phyloP scores from a whole-genome alignment of 2,329 filamentous ascomycete genomes.

The Teratosphaeria viscida region DNA sequence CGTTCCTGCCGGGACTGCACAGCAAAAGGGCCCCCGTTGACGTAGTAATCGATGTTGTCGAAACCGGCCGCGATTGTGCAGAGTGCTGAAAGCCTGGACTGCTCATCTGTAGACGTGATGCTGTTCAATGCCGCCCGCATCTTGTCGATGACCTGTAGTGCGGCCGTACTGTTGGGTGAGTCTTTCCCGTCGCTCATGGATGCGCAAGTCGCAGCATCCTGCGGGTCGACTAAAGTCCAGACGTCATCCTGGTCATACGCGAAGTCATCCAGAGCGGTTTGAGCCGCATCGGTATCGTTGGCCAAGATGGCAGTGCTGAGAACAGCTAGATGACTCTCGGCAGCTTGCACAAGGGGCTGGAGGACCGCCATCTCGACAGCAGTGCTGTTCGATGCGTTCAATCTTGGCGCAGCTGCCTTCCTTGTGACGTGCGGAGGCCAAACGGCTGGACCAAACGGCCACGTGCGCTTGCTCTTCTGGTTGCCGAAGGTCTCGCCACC shows the following conservation, averaged over 20 bases:
- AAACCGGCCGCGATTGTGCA: neutral
- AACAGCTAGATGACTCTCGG: neutral
- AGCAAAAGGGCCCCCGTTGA: neutral
- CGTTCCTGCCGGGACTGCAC: neutral
- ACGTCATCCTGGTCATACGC: neutral
- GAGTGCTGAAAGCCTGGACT: neutral
- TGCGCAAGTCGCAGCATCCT: neutral
- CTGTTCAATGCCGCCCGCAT: neutral
- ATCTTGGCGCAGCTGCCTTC: neutral
- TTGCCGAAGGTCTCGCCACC: neutral
- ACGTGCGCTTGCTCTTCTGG: neutral
- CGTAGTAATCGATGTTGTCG: neutral
- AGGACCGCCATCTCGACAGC: neutral
- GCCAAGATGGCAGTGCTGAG: neutral
- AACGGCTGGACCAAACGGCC: neutral
- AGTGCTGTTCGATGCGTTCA: neutral
- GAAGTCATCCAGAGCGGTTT: neutral
- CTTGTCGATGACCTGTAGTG: neutral
- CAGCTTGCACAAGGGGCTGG: neutral
- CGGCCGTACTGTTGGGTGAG: neutral
- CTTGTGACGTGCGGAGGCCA: neutral
- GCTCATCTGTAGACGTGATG: neutral
- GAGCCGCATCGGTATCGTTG: neutral
- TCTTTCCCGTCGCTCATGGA: neutral
- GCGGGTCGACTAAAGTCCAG: neutral